These are phyloP conservation scores for Colletotrichum liriopes DNA, from an alignment of 2,329 filamentous ascomycete species.

Conservation along the genomic window DNA sequence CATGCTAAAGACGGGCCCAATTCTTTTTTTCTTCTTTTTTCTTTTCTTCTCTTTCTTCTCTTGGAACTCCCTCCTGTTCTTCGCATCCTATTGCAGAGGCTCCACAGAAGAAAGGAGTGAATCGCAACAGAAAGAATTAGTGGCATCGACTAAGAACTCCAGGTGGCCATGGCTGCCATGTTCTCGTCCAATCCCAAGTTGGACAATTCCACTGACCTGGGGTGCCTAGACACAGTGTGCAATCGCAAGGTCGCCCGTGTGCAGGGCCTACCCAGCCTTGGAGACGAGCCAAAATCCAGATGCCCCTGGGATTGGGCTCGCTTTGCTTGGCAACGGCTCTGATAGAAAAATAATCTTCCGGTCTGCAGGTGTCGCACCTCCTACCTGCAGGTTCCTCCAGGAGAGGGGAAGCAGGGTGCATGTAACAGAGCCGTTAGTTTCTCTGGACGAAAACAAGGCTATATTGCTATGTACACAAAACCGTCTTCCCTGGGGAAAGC, in stretches of 20 bases:
- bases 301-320: slow-evolving; percentile 4
- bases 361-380: slow-evolving; percentile 6
- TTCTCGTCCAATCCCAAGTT: slow-evolving; percentile 16
- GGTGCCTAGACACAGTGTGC: slow-evolving; percentile 22
- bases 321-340: slow-evolving; percentile 29
- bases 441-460: background rate
- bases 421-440: background rate
- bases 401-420: background rate
- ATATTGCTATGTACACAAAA: background rate
- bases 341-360: background rate
- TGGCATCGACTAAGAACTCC: background rate
- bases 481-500: background rate
- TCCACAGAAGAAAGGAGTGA: background rate
- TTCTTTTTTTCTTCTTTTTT: background rate
- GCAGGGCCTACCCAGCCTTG: slow-evolving; percentile 11
- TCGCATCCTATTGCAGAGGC: background rate
- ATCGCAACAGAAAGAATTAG: background rate
- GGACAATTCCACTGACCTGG: background rate
- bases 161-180: slow-evolving; percentile 8
- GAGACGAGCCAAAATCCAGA: slow-evolving; percentile 2
- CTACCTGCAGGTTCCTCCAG: background rate
- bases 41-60: background rate
- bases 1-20: slow-evolving; percentile 17
- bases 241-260: background rate
- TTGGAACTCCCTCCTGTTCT: background rate